Base-by-base conservation (phyloP, 1,139 yeast genomes). In the Groenewaldozyma auringiensis region DNA sequence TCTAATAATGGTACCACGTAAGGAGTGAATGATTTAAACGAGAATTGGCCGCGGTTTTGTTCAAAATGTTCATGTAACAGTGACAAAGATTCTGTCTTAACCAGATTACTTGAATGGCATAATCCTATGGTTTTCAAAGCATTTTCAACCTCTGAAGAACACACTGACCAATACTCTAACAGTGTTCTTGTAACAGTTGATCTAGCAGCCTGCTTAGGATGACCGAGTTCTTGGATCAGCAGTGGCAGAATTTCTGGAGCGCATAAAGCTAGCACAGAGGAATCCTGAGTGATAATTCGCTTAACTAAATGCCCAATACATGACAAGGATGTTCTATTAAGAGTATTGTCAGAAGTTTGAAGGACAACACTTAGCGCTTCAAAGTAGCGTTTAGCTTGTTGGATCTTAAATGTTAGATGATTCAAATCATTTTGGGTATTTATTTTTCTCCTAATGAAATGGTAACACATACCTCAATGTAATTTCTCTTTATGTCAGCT, bases 261-360 rank as follows among this genome's bases (percentile, higher is more conserved):
- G 37, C 76, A 75, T 1, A 66, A 66, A 46, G 69, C 69, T 40
- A 88, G 68, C 1, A 74, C 68, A 1, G 72, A 70, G 1, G 79
- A 71, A 53, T 83, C 81, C 65, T 86, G 96, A 63, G 81, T 78
- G 44, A 84, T 78, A 2, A 85, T 79, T 17, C 96, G 70, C 55
- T 84, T 85, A 25, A 85, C 76, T 41, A 87, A 66, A 59, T 87
- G 92, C 49, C 89, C 83, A 9, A 84, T 63, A 9, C 87, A 75
- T 13, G 86, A 78, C 59, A 85, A 84, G 1, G 83, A 74, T 35
- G 70, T 57, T 0, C 71, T 58, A 50, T 70, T 69, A 21, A 79
- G 67, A n/a, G 71, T 66, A 22, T 64, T 50, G 41, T 72, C 74
- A 2, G 63, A 58, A 1, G 71, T 64, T 47, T 71, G 69, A 37